phyloP scores from a whole-genome alignment of 2,329 filamentous ascomycete genomes.

The Neobulgaria alba region DNA sequence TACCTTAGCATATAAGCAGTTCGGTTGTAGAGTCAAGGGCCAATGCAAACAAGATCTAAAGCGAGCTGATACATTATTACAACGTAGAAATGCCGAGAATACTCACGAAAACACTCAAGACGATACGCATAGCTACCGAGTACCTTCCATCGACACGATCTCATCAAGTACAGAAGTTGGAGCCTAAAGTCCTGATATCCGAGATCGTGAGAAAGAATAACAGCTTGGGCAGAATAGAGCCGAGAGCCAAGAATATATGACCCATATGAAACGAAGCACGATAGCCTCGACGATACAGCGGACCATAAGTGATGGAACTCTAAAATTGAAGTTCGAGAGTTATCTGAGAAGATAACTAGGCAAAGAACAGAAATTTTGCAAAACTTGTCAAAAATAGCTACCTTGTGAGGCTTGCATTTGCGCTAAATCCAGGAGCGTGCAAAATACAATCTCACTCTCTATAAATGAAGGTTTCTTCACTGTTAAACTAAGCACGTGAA shows the following conservation, averaged over 20 bases:
- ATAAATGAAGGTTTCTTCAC: too few relatives aligned
- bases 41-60: conserved; percentile 18
- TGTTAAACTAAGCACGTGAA: too few relatives aligned
- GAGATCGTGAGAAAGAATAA: conserved; percentile 15
- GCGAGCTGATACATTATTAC: conserved; percentile 15
- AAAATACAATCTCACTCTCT: too few relatives aligned
- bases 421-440: too few relatives aligned
- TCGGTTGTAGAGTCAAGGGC: conserved; percentile 10
- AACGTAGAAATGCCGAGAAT: conserved; percentile 16
- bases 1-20: conserved; percentile 15
- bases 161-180: conserved; percentile 6
- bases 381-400: too few relatives aligned
- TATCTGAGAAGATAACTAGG: conserved; percentile 15
- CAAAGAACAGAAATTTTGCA: conserved; percentile 4
- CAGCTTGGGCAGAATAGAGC: background rate
- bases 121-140: conserved; percentile 4
- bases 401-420: too few relatives aligned
- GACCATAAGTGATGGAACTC: conserved; percentile 15
- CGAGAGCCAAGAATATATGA: conserved; percentile 4
- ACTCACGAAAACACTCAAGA: background rate
- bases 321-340: conserved; percentile 17
- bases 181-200: conserved; percentile 4
- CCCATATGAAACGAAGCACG: conserved; percentile 2
- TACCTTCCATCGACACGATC: conserved; percentile 12
- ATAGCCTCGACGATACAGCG: conserved; percentile 8